Conservation (phyloP, 176 grass and related monocot genomes). For the Urochloa ruziziensis region DNA sequence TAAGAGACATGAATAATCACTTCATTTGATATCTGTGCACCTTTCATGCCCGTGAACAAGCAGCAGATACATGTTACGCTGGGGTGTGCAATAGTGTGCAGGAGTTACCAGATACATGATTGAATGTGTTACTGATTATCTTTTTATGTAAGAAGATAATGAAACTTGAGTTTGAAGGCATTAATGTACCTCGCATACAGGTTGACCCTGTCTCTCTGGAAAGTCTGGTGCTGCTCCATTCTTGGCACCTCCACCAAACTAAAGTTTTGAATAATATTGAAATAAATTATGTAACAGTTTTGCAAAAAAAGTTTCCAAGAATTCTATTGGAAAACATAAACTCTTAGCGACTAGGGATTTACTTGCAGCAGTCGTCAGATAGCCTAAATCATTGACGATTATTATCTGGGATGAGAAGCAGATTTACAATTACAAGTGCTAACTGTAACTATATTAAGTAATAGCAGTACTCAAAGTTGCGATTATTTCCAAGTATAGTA, state of each 20-base stretch:
- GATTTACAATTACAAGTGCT: background rate
- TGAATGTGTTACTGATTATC: background rate
- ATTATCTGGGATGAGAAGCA: background rate
- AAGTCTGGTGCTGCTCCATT: constrained; percentile 49
- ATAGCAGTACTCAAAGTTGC: background rate
- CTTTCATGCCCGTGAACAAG: background rate
- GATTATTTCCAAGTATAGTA: background rate
- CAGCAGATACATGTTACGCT: constrained; percentile 14
- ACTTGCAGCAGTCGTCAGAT: background rate
- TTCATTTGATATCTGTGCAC: constrained; percentile 2
- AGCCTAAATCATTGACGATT: constrained; percentile 5
- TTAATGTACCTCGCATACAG: constrained; percentile 69
- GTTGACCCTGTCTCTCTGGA: constrained; percentile 70
- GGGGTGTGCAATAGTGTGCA: constrained; percentile 21
- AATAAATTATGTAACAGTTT: constrained; percentile 5
- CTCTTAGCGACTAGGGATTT: background rate
- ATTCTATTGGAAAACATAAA: background rate
- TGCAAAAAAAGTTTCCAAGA: background rate
- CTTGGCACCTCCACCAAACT: constrained; percentile 53
- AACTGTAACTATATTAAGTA: background rate
- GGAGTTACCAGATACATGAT: constrained; percentile 16
- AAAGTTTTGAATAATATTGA: background rate
- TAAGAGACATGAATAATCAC: background rate
- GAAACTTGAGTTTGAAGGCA: constrained; percentile 17
- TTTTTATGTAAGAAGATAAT: background rate